Percentiles rank a stretch among this genome's conserved stretches.
phyloP scores from a whole-genome alignment of 2,329 filamentous ascomycete genomes.

The Zasmidium citrigriseum region DNA sequence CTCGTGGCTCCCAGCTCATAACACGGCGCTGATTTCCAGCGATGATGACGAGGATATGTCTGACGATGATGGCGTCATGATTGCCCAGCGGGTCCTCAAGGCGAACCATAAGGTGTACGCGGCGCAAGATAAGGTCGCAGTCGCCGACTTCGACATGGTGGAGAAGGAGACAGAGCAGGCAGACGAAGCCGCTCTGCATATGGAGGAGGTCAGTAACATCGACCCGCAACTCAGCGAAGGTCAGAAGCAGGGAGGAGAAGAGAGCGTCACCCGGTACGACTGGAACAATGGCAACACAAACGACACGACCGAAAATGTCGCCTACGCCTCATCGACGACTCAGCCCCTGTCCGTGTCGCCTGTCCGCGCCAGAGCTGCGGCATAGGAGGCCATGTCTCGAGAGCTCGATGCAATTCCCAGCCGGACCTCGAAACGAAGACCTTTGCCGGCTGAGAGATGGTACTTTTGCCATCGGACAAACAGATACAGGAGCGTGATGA shows the following conservation, averaged over 20 bases:
- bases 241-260: background rate
- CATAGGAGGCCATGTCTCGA: background rate
- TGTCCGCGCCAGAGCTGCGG: background rate
- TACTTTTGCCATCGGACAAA: no score
- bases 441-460: no score
- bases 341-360: background rate
- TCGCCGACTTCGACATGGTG: background rate
- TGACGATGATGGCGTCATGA: background rate
- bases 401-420: background rate
- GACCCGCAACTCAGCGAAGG: background rate
- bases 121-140: background rate
- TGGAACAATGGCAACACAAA: background rate
- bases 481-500: no score
- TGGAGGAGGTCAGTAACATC: background rate
- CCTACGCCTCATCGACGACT: background rate
- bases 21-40: background rate
- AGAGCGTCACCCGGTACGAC: background rate
- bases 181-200: background rate
- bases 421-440: background rate
- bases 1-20: background rate
- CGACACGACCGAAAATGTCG: background rate
- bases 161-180: background rate
- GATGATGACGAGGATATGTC: background rate
- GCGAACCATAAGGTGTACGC: background rate
- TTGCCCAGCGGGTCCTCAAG: background rate